Percentiles rank a stretch among this genome's conserved stretches.
phyloP scores from a whole-genome alignment of 129 eudicot genomes.

The Helianthus annuus region DNA sequence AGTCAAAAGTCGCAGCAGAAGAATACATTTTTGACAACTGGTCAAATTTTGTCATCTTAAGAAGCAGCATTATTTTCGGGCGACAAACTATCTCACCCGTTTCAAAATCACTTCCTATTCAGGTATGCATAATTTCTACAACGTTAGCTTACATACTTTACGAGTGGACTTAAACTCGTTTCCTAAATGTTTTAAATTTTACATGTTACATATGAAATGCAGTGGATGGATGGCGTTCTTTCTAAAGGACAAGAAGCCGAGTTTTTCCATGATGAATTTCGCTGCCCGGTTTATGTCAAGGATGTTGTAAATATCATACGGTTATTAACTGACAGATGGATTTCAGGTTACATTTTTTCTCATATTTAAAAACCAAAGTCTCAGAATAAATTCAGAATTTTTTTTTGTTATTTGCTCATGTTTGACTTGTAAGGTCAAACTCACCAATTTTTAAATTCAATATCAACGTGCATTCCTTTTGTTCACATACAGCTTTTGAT shows the following conservation, averaged over 20 bases:
- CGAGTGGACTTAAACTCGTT: neutral
- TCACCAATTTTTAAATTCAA: too few species aligned
- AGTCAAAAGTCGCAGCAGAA: constrained; percentile 85
- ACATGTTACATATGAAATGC: constrained; percentile 20
- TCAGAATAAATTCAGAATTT: neutral
- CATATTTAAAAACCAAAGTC: neutral
- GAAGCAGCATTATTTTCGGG: constrained; percentile 94
- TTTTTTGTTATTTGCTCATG: neutral
- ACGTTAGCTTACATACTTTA: neutral
- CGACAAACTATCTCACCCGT: constrained; percentile 87
- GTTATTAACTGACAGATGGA: constrained; percentile 56
- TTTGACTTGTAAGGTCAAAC: constrained; percentile 6
- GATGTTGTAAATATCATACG: constrained; percentile 69
- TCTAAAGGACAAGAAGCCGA: constrained; percentile 61
- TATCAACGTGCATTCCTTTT: neutral
- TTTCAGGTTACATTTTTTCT: constrained; percentile 59
- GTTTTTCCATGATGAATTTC: constrained; percentile 81
- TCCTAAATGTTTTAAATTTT: too few species aligned
- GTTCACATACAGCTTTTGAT: neutral
- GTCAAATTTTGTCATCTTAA: constrained; percentile 73
- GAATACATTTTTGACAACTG: constrained; percentile 52
- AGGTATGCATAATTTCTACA: constrained; percentile 39
- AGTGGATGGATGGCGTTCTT: constrained; percentile 91
- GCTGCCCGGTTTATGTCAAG: constrained; percentile 77
- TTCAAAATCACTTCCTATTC: constrained; percentile 83